These are phyloP conservation scores for Spirogloea muscicola DNA, from an alignment of 139 green algal species.

Conservation along the genomic window DNA sequence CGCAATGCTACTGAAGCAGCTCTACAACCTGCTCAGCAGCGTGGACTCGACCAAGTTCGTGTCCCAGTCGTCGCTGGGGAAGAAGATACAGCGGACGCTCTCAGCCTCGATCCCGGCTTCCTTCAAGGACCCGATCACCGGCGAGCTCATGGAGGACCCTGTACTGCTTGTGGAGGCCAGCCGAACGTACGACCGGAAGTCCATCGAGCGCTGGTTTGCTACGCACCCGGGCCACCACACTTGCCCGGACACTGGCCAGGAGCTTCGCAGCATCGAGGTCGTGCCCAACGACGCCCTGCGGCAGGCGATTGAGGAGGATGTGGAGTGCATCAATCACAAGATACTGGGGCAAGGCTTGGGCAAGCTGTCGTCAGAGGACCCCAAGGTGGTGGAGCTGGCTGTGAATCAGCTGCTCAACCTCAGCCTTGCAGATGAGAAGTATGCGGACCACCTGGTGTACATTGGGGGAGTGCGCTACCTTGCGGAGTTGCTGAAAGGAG, in stretches of 20 bases:
- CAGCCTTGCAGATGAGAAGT: constrained; percentile 4
- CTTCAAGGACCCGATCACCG: constrained; percentile 44
- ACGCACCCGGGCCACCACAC: constrained; percentile 28
- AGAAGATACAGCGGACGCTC: constrained; percentile 8
- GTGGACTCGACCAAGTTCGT: too few species aligned
- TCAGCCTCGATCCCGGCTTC: constrained; percentile 1
- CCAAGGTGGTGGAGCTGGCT: constrained; percentile 25
- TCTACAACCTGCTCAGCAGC: constrained; percentile 12
- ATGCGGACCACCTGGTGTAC: constrained; percentile 10
- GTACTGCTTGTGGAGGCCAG: constrained; percentile 47
- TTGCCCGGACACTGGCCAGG: constrained; percentile 16
- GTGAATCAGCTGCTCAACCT: constrained; percentile 21
- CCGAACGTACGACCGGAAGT: constrained; percentile 42
- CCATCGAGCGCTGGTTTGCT: constrained; percentile 41
- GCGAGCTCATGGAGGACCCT: constrained; percentile 49
- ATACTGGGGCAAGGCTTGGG: background rate
- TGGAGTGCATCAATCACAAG: constrained; percentile 5
- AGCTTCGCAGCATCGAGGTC: constrained; percentile 14
- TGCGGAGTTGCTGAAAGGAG: constrained; percentile 1
- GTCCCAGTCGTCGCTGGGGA: background rate
- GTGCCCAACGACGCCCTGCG: constrained; percentile 6
- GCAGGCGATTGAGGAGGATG: constrained; percentile 24
- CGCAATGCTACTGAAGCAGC: constrained; percentile 9
- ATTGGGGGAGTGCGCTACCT: constrained; percentile 14
- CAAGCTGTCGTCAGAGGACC: background rate